Percentiles rank a stretch among this genome's conserved stretches.
phyloP scores from a whole-genome alignment of 352 stramenopile species.

The Bremia lactucae region DNA sequence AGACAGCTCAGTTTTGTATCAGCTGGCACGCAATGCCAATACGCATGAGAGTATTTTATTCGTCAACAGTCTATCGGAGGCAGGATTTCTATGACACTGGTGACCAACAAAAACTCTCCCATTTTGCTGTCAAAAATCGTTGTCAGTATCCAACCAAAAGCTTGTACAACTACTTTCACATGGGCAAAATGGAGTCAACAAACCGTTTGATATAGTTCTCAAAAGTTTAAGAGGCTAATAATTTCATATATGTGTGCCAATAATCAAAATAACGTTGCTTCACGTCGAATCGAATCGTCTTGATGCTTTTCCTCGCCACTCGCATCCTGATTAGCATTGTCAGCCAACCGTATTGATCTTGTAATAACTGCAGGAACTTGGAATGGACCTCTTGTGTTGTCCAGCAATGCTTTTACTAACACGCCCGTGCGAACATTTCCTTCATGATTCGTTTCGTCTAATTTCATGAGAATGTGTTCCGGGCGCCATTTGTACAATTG shows the following conservation, averaged over 20 bases:
- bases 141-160: no score
- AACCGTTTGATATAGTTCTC: no score
- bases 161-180: no score
- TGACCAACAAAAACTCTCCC: no score
- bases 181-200: no score
- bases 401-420: constrained; percentile 44
- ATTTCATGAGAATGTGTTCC: constrained; percentile 36
- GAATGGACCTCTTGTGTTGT: constrained; percentile 25
- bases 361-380: neutral
- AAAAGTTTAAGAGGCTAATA: no score
- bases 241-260: no score
- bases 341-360: neutral
- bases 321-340: constrained; percentile 4
- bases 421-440: constrained; percentile 27
- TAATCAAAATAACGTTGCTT: no score
- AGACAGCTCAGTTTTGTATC: constrained; percentile 74
- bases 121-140: no score
- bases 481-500: constrained; percentile 53
- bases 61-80: constrained; percentile 83
- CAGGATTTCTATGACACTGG: constrained; percentile 60
- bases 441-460: constrained; percentile 29
- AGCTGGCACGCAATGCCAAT: constrained; percentile 77
- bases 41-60: constrained; percentile 84
- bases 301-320: constrained; percentile 6
- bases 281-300: no score